Percentiles rank a stretch among this genome's conserved stretches.
phyloP scores from a whole-genome alignment of 176 grass and related monocot genomes.

The Aegilops sharonensis region DNA sequence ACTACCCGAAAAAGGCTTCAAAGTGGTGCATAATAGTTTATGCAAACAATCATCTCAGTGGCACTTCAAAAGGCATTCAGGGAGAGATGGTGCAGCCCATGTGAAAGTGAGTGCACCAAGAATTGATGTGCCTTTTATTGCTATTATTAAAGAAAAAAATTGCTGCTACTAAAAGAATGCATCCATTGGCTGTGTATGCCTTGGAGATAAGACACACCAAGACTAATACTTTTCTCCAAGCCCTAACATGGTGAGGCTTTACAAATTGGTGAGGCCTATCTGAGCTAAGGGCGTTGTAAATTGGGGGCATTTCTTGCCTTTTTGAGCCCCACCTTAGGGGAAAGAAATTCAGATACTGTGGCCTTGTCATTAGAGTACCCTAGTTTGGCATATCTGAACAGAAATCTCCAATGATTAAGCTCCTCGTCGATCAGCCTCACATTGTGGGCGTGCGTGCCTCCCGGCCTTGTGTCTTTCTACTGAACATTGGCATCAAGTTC shows the following conservation, averaged over 20 bases:
- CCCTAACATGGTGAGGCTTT: constrained; percentile 26
- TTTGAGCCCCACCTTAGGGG: constrained; percentile 17
- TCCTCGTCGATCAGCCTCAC: constrained; percentile 32
- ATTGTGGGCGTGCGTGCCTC: constrained; percentile 27
- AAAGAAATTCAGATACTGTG: constrained; percentile 16
- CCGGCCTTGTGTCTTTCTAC: background rate
- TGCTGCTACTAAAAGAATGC: constrained; percentile 41
- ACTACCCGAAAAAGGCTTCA: constrained; percentile 29
- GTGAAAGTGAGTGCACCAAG: constrained; percentile 59
- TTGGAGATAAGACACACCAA: constrained; percentile 45
- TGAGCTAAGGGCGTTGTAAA: constrained; percentile 36
- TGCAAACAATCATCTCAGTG: constrained; percentile 58
- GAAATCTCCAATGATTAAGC: constrained; percentile 55
- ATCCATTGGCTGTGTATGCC: constrained; percentile 32
- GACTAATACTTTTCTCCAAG: background rate
- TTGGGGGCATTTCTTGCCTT: constrained; percentile 18
- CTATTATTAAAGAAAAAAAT: too few relatives aligned
- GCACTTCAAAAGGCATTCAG: constrained; percentile 43
- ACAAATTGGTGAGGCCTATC: constrained; percentile 21
- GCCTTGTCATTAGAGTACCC: constrained; percentile 35
- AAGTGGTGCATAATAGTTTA: constrained; percentile 49
- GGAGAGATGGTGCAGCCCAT: constrained; percentile 41
- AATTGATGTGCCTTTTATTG: constrained; percentile 47
- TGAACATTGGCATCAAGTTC: constrained; percentile 4
- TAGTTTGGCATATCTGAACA: constrained; percentile 49